Conservation (phyloP, 495 filamentous ascomycete species). For the Hypomontagnella monticulosa region DNA sequence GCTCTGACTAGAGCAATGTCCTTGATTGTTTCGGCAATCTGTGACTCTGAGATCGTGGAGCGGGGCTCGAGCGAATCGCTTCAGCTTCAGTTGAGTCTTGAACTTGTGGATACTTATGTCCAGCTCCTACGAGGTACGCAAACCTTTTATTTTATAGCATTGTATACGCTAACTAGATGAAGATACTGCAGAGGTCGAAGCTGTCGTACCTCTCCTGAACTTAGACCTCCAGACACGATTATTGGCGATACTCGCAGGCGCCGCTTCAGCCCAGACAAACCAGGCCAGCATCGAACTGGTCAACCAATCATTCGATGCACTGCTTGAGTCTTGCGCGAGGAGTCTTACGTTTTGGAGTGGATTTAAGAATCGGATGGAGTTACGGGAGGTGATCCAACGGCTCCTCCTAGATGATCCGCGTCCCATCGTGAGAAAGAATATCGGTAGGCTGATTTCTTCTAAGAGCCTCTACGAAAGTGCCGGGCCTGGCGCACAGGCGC, state of each 20-base stretch:
- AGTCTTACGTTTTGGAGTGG: slow-evolving; percentile 67
- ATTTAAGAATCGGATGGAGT: slow-evolving; percentile 55
- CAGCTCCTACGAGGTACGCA: slow-evolving; percentile 55
- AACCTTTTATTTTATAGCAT: background rate
- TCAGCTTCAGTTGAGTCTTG: slow-evolving; percentile 52
- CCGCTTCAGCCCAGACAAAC: slow-evolving; percentile 36
- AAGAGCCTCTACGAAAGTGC: slow-evolving; percentile 34
- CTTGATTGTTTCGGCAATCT: slow-evolving; percentile 59
- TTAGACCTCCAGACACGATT: slow-evolving; percentile 49
- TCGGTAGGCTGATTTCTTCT: slow-evolving; percentile 50
- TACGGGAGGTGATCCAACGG: slow-evolving; percentile 46
- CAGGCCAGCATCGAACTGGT: slow-evolving; percentile 55
- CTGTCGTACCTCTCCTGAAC: slow-evolving; percentile 43
- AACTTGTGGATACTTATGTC: slow-evolving; percentile 54
- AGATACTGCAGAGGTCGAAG: slow-evolving; percentile 36
- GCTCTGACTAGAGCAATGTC: slow-evolving; percentile 51
- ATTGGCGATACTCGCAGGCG: slow-evolving; percentile 46
- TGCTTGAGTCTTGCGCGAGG: slow-evolving; percentile 72
- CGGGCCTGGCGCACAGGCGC: slow-evolving; percentile 31
- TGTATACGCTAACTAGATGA: slow-evolving; percentile 8
- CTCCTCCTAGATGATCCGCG: slow-evolving; percentile 57
- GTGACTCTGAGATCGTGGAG: slow-evolving; percentile 51
- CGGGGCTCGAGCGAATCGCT: slow-evolving; percentile 51
- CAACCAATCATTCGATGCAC: slow-evolving; percentile 65
- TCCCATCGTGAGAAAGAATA: slow-evolving; percentile 50